These are phyloP conservation scores for Chlamydomonas eustigma DNA, from an alignment of 139 green algal species.

Conservation along the genomic window DNA sequence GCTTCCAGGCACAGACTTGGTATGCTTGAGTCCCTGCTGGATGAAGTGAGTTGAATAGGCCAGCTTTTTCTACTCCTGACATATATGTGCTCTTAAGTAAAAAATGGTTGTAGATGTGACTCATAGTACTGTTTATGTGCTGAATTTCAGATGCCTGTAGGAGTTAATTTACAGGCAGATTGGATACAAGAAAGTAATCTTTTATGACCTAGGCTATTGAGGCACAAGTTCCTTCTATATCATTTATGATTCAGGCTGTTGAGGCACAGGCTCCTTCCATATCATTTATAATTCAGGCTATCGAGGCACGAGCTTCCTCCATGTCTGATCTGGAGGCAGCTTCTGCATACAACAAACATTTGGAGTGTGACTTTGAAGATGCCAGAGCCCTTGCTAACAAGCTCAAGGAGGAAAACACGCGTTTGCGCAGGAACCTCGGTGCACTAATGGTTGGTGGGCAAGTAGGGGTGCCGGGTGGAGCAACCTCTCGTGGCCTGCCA, in stretches of 20 bases:
- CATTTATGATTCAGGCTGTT: too few species aligned
- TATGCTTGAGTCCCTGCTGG: constrained; percentile 7
- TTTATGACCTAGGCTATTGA: too few species aligned
- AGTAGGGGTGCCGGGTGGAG: background rate
- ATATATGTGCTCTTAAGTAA: too few species aligned
- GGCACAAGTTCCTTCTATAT: too few species aligned
- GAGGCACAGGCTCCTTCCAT: too few species aligned
- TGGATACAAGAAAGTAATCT: too few species aligned
- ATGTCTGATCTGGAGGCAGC: background rate
- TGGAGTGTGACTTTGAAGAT: background rate
- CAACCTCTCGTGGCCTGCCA: background rate
- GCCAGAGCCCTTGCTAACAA: background rate
- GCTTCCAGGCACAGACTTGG: background rate
- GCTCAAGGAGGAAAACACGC: background rate
- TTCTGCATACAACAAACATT: background rate
- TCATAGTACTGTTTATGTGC: too few species aligned
- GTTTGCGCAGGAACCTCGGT: background rate
- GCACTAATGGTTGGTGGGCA: background rate
- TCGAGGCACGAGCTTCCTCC: background rate
- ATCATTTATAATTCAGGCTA: too few species aligned
- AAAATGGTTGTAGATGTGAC: too few species aligned
- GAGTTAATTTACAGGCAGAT: too few species aligned
- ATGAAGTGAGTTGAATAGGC: constrained; percentile 14
- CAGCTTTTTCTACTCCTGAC: background rate
- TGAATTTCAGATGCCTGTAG: too few species aligned